Base-by-base conservation (phyloP, 2,329 filamentous ascomycete genomes). In the Sporothrix variecibatus region DNA sequence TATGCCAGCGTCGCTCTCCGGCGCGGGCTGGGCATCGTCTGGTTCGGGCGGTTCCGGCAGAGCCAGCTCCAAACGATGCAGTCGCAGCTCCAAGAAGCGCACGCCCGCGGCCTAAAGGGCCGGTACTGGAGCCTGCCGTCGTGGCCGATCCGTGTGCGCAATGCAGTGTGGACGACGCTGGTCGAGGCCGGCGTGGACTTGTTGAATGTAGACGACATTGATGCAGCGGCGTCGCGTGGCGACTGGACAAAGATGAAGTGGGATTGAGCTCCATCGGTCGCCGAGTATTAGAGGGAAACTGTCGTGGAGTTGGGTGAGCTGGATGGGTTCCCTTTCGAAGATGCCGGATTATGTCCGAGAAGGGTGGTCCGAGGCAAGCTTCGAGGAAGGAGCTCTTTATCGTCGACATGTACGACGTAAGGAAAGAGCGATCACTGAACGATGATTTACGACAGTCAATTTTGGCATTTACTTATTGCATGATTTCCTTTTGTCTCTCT, bases 81-180 rank as follows among this genome's bases (percentile, higher is more conserved):
- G 53, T 76, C 78, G 15, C 87, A 89, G 64, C 80, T 90, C 17
- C 76, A 80, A 28, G 81, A 82, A 60, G 89, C 88, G n/a, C 87
- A 89, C 73, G 77, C 74, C 15, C 76, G 85, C 78, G 90, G 89
- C 0, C 90, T 93, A 74, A 82, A 82, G 73, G 86, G 86, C 1
- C 81, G 90, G 73, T 92, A 92, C 78, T 92, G 89, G 90, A 87
- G 89, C 72, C 86, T 87, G 76, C 90, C 90, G 0, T 82, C 82
- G 1, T 92, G 86, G 83, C 89, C 89, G 0, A 81, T 91, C 38
- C 84, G 86, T n/a, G 87, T 85, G 28, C 81, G 90, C 31, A 88
- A 91, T 79, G 82, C 83, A 11, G 81, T 90, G 4, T 92, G 90
- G 90, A 82, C 85, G 76, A 84, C 83, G 5, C 79, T 92, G 75